Evolutionary conservation across 2,329 filamentous ascomycete genomes (phyloP), one percentile per base, ranked within the genome.

Genomic region (Sphaerostilbella broomeana): DNA sequence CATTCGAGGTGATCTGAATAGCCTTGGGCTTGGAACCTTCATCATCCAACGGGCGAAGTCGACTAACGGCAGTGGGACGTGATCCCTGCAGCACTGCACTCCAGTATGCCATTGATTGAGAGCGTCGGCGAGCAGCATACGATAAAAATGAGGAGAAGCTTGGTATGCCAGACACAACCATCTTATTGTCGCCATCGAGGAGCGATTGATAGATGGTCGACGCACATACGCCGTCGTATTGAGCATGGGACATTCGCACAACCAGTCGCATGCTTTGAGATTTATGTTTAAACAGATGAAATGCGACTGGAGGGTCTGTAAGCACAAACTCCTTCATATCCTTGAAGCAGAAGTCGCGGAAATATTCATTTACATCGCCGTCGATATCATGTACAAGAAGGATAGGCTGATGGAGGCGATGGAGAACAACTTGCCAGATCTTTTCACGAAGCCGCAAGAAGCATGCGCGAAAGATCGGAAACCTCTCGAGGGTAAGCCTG

Each of bases 181-280:
- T 24, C 6, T 45, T 45, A 2, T 51, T 55, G 2, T 45, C 37
- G 43, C 69, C 69, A 6, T 60, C 52, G 3, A 54, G 54, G n/a
- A n/a, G n/a, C n/a, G n/a, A n/a, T n/a, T n/a, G n/a, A 19, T 66
- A 54, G 2, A 69, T 54, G 8, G 52, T 50, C 1, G 66, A 65
- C 4, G 70, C 54, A 38, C 56, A 66, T 16, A 70, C 58, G 19
- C 67, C 68, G 35, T 71, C 68, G 38, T 70, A 70, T 43, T 70
- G 68, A 1, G 67, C 68, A 43, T 71, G 68, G 0, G 69, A 72
- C 10, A 72, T 8, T 12, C 52, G 49, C 17, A 55, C 25, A 4
- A 52, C 32, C 4, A 57, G 22, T 12, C 46, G 41, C 4, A 35
- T 26, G 11, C 47, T 51, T 16, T 50, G 42, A 2, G 32, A 36